Conservation (phyloP, 75 land plant species). For the Selaginella tamariscina region DNA sequence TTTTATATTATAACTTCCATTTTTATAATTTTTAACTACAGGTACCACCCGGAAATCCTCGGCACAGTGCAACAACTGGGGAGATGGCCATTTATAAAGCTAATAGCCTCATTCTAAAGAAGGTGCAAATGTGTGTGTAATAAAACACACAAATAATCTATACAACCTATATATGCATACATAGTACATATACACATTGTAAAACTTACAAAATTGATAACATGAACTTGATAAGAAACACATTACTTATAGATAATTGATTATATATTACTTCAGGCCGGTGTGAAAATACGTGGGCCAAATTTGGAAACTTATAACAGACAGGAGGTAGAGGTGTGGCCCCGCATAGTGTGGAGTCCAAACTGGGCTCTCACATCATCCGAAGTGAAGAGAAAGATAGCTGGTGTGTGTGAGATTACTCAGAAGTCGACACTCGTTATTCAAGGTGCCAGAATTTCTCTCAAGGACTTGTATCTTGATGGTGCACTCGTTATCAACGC, state of each 20-base stretch:
- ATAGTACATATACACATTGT: no score
- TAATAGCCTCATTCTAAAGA: slow-evolving; percentile 58
- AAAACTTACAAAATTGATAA: no score
- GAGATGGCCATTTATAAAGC: slow-evolving; percentile 91
- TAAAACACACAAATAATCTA: no score
- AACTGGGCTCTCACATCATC: slow-evolving; percentile 70
- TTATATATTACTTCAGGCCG: slow-evolving; percentile 61
- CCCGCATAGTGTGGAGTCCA: slow-evolving; percentile 86
- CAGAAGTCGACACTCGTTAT: slow-evolving; percentile 65
- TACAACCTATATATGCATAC: no score
- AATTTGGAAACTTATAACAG: slow-evolving; percentile 48
- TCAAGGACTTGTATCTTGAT: slow-evolving; percentile 51
- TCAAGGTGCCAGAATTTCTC: slow-evolving; percentile 35
- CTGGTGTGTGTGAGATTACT: slow-evolving; percentile 39
- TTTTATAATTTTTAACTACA: slow-evolving; percentile 20
- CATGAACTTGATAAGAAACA: no score
- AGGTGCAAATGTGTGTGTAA: no score
- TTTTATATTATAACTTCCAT: no score
- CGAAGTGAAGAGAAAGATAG: slow-evolving; percentile 52
- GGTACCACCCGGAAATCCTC: slow-evolving; percentile 94
- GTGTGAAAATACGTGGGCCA: slow-evolving; percentile 63
- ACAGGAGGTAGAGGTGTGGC: slow-evolving; percentile 95
- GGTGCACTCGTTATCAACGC: slow-evolving; percentile 57
- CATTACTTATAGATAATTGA: no score
- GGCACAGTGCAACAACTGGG: slow-evolving; percentile 91